phyloP scores from a whole-genome alignment of 805 yeast genomes.

The Lipomyces japonicus region DNA sequence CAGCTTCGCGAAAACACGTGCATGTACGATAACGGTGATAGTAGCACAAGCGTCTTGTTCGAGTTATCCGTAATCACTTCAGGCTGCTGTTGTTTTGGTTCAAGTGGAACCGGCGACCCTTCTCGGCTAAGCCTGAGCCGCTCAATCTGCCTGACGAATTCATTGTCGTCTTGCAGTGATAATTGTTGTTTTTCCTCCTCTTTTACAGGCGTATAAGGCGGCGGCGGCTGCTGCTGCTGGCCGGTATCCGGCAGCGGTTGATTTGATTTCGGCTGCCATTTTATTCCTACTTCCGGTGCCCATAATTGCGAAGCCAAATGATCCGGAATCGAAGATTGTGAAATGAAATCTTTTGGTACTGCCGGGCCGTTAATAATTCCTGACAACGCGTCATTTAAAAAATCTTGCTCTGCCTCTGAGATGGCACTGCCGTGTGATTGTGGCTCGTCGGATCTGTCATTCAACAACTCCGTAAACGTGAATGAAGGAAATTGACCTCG shows the following conservation, averaged over 20 bases:
- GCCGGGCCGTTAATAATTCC: constrained; percentile 5
- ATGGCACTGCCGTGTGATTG: background rate
- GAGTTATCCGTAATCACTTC: constrained; percentile 1
- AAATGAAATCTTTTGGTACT: background rate
- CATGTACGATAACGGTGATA: constrained; percentile 66
- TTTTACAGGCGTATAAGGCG: background rate
- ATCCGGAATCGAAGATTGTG: background rate
- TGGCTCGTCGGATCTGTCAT: background rate
- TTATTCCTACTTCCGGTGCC: constrained; percentile 2
- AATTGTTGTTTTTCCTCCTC: background rate
- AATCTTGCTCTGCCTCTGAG: constrained; percentile 12
- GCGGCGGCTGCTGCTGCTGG: no score
- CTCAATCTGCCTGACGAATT: constrained; percentile 3
- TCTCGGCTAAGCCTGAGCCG: background rate
- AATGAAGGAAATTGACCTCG: constrained; percentile 24
- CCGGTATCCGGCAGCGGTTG: background rate
- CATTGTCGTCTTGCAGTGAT: constrained; percentile 1
- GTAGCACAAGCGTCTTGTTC: constrained; percentile 43
- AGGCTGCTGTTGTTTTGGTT: background rate
- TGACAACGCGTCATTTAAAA: constrained; percentile 11
- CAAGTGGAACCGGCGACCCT: background rate
- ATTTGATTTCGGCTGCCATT: background rate
- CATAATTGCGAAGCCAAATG: constrained; percentile 1
- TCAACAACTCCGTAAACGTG: constrained; percentile 15
- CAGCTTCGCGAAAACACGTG: constrained; percentile 74